Evolutionary conservation across 179 eudicot species (phyloP), one percentile per base, ranked within the genome.

Genomic region (Drosera spatulata): DNA sequence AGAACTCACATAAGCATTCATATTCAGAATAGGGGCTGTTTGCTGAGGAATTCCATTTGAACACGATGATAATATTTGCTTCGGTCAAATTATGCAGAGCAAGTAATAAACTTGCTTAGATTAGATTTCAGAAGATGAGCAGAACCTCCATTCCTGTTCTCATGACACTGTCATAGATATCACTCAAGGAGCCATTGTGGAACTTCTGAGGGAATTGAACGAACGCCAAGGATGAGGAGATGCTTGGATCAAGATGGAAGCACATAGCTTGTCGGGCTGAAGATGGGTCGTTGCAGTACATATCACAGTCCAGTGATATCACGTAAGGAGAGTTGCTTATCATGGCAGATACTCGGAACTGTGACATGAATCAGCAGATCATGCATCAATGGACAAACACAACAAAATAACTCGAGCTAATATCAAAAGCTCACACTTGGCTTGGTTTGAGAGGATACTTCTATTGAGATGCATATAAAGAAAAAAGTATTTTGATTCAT

Each of bases 171-270:
- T 45, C 49, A 6, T 10, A 6, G 10, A 10, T 45, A 45, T 10
- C 49, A 45, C 10, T 10, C 49, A 45, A 6, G 49, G 49, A 45
- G 51, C 71, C 50, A 41, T 80, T 80, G 33, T 74, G 75, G 41
- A 77, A 79, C 41, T 60, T 73, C 59, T 76, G 80, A 56, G 81
- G 81, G 71, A 22, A 79, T 33, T 79, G 84, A 56, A 79, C 81
- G 65, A 74, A 79, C 0, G 70, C 81, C 48, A 79, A 50, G 0
- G 84, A 59, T 2, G 61, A n/a, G 2, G 79, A 71, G 11, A 71
- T 59, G 38, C 54, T 46, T 12, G 74, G 72, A 61, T 77, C 81
- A 1, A 73, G 47, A 50, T 60, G 59, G 40, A 77, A 73, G 33
- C 77, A 77, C 70, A 77, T 73, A 3, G 72, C 78, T 68, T 76